Percentiles rank a stretch among this genome's conserved stretches.
Conservation (phyloP, 208 protist genomes). For the Acanthamoeba healyi region DNA sequence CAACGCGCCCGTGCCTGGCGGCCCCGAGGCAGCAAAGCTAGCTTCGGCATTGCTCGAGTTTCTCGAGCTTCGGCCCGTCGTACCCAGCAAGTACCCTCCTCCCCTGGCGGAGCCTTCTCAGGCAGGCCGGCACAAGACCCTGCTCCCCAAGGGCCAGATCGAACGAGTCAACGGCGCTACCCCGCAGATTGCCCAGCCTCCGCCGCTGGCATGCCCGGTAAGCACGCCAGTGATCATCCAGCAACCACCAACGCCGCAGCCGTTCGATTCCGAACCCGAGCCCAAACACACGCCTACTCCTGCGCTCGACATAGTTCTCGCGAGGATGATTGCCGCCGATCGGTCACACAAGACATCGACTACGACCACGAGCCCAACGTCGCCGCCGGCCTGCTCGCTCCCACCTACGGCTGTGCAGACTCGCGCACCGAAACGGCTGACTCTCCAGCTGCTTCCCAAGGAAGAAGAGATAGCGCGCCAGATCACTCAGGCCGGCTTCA, state of each 20-base stretch:
- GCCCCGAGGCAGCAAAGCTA: constrained; percentile 1
- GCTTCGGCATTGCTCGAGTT: neutral
- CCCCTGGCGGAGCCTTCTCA: neutral
- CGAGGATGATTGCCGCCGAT: neutral
- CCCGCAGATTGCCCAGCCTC: neutral
- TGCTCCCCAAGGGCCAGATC: neutral
- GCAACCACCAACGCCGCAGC: neutral
- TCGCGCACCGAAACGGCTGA: neutral
- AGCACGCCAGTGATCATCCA: neutral
- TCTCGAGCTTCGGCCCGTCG: neutral
- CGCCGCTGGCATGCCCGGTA: no score
- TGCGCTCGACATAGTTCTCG: neutral
- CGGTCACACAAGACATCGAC: neutral
- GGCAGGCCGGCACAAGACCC: neutral
- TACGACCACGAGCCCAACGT: neutral
- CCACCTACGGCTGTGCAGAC: no score
- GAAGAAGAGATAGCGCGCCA: neutral
- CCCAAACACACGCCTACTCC: no score
- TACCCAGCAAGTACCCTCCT: neutral
- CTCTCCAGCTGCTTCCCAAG: constrained; percentile 60
- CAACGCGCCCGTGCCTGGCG: neutral
- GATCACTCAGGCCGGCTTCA: constrained; percentile 37
- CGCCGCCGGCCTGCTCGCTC: neutral
- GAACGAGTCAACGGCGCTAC: neutral
- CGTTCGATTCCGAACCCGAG: neutral